These are phyloP conservation scores for Aegilops bicornis DNA, from an alignment of 176 grass and related monocot genomes.

Conservation along the genomic window DNA sequence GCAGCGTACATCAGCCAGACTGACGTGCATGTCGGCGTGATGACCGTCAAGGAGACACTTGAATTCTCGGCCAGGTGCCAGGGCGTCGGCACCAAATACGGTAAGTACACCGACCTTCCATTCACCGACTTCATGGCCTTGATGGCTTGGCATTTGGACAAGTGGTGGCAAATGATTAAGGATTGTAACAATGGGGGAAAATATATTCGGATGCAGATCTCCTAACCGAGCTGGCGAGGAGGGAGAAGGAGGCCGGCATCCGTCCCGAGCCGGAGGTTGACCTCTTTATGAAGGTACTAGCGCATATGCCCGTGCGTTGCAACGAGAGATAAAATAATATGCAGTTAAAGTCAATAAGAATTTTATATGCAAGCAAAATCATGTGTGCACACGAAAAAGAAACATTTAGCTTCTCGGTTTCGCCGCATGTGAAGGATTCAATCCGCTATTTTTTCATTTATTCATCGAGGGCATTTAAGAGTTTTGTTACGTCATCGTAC, in stretches of 20 bases:
- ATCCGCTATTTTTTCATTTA: too few relatives aligned
- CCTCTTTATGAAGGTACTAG: constrained; percentile 94
- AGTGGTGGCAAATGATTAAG: background rate
- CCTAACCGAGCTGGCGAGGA: constrained; percentile 74
- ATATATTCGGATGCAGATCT: constrained; percentile 47
- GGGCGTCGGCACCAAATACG: constrained; percentile 85
- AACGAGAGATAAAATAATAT: too few relatives aligned
- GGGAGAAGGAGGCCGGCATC: constrained; percentile 83
- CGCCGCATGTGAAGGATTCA: too few relatives aligned
- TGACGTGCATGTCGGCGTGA: constrained; percentile 85
- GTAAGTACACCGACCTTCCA: constrained; percentile 7
- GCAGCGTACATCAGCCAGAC: constrained; percentile 98
- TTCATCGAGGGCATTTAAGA: too few relatives aligned
- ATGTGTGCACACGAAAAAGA: too few relatives aligned
- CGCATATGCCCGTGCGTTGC: too few relatives aligned
- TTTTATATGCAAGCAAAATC: too few relatives aligned
- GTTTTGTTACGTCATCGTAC: too few relatives aligned
- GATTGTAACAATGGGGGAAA: background rate
- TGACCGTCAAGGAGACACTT: constrained; percentile 97
- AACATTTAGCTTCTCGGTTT: too few relatives aligned
- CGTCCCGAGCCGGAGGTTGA: constrained; percentile 89
- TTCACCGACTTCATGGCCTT: background rate
- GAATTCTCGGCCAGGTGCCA: constrained; percentile 96
- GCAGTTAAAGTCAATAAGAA: too few relatives aligned
- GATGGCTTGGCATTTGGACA: background rate